Percentiles rank a stretch among this genome's conserved stretches.
These are phyloP conservation scores for Stromatinia cepivora DNA, from an alignment of 2,329 filamentous ascomycete species.

Conservation along the genomic window DNA sequence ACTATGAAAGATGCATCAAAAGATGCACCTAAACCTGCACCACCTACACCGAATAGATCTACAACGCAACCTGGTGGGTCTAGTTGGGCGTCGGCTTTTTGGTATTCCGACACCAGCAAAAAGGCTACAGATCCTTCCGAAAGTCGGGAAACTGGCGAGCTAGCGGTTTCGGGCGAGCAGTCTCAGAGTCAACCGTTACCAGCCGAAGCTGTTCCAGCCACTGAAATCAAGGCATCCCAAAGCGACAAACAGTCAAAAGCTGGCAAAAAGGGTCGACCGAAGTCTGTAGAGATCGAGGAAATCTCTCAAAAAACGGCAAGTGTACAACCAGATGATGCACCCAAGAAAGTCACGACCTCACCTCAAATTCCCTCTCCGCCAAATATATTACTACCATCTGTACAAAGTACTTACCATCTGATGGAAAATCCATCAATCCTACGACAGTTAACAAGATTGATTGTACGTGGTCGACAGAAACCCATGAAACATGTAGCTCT, in stretches of 20 bases:
- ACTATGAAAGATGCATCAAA: conserved; percentile 28
- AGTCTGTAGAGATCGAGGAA: conserved; percentile 34
- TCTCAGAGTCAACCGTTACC: conserved; percentile 52
- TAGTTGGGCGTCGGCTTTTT: conserved; percentile 70
- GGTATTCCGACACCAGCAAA: conserved; percentile 54
- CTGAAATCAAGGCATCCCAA: conserved; percentile 21
- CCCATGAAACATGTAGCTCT: conserved; percentile 71
- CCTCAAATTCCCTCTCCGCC: conserved; percentile 42
- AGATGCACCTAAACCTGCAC: conserved; percentile 17
- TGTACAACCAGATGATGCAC: conserved; percentile 24
- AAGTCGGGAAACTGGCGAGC: conserved; percentile 42
- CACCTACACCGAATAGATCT: conserved; percentile 20
- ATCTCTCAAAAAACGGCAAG: conserved; percentile 23
- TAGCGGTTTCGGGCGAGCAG: conserved; percentile 58
- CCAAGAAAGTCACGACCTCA: conserved; percentile 28
- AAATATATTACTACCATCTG: conserved; percentile 70
- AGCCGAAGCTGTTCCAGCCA: conserved; percentile 28
- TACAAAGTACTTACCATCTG: conserved; percentile 65
- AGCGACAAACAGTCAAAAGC: conserved; percentile 32
- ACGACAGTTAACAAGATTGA: conserved; percentile 61
- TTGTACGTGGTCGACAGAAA: conserved; percentile 56
- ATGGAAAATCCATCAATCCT: conserved; percentile 69
- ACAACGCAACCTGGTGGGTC: conserved; percentile 47
- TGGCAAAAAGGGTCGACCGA: conserved; percentile 33
- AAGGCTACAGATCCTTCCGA: conserved; percentile 30